A percentile compares a stretch with the other conserved stretches of the same genome.
Evolutionary conservation across 495 filamentous ascomycete genomes (phyloP).

Genomic region (Pyrenula aspistea): DNA sequence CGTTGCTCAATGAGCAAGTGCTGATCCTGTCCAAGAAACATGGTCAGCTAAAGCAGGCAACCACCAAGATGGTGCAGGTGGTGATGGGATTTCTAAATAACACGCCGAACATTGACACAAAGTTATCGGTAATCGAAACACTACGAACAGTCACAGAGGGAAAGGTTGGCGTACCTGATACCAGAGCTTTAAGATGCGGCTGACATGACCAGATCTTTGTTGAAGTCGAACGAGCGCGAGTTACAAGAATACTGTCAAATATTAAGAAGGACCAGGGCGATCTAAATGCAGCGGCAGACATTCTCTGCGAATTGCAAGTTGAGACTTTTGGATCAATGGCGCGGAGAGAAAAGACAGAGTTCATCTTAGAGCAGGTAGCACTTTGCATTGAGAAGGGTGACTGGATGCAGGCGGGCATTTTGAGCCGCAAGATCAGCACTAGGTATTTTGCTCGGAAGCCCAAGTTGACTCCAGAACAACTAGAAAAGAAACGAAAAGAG

Average conservation of each 20-base stretch:
- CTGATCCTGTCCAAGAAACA: constrained; percentile 96
- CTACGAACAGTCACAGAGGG: constrained; percentile 94
- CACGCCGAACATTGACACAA: constrained; percentile 66
- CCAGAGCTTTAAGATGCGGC: not conserved
- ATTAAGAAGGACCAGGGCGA: constrained; percentile 95
- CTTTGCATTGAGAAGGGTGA: constrained; percentile 92
- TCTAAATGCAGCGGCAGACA: constrained; percentile 77
- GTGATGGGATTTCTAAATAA: constrained; percentile 87
- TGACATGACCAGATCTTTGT: constrained; percentile 66
- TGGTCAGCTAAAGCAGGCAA: constrained; percentile 97
- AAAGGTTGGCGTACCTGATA: constrained; percentile 47
- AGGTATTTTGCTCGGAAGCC: constrained; percentile 78
- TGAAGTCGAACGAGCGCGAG: constrained; percentile 91
- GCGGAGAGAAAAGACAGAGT: constrained; percentile 92
- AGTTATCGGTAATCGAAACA: constrained; percentile 87
- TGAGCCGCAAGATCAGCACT: constrained; percentile 94
- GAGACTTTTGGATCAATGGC: constrained; percentile 99
- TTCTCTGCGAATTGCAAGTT: constrained; percentile 92
- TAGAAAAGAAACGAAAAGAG: constrained; percentile 80
- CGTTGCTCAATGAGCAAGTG: constrained; percentile 88
- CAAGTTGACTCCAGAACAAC: constrained; percentile 74
- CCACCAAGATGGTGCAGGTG: constrained; percentile 95
- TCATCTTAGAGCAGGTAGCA: constrained; percentile 89
- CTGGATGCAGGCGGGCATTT: constrained; percentile 89
- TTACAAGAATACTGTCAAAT: constrained; percentile 86